These are phyloP conservation scores for Boletellus emodensis DNA, from an alignment of 768 basidiomycete genomes.

Conservation along the genomic window DNA sequence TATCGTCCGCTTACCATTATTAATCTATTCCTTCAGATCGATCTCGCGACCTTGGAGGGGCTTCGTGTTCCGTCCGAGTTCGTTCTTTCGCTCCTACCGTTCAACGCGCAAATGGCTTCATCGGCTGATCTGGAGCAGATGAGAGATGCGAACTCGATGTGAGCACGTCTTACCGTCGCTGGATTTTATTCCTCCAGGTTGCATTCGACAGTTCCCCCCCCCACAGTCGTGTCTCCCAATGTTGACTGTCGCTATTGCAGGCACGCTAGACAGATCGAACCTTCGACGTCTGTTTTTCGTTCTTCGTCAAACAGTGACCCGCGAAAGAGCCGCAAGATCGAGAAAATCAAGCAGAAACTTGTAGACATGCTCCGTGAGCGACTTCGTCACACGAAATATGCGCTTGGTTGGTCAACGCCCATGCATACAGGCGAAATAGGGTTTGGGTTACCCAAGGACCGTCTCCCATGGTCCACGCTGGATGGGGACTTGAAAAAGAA, in stretches of 20 bases:
- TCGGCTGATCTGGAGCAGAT: neutral
- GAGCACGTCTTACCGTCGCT: neutral
- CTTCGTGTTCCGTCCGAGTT: neutral
- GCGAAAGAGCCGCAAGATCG: neutral
- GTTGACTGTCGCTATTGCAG: neutral
- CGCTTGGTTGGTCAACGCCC: too few relatives aligned
- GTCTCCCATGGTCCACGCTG: slow-evolving; percentile 12
- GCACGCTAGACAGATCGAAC: neutral
- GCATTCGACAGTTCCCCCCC: too few relatives aligned
- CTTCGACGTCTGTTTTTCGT: neutral
- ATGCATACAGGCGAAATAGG: neutral
- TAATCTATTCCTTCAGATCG: neutral
- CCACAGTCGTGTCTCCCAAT: too few relatives aligned
- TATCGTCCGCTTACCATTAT: neutral
- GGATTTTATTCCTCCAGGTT: neutral
- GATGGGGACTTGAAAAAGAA: neutral
- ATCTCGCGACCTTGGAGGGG: neutral
- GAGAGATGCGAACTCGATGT: neutral
- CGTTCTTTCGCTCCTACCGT: neutral
- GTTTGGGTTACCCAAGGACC: slow-evolving; percentile 1
- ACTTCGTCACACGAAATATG: neutral
- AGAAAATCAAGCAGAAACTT: slow-evolving; percentile 1
- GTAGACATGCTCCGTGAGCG: slow-evolving; percentile 11
- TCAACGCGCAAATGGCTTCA: neutral
- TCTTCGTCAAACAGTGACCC: neutral